A percentile compares a stretch with the other conserved stretches of the same genome.
phyloP scores from a whole-genome alignment of 2,329 filamentous ascomycete genomes.

The Aspergillus texensis region DNA sequence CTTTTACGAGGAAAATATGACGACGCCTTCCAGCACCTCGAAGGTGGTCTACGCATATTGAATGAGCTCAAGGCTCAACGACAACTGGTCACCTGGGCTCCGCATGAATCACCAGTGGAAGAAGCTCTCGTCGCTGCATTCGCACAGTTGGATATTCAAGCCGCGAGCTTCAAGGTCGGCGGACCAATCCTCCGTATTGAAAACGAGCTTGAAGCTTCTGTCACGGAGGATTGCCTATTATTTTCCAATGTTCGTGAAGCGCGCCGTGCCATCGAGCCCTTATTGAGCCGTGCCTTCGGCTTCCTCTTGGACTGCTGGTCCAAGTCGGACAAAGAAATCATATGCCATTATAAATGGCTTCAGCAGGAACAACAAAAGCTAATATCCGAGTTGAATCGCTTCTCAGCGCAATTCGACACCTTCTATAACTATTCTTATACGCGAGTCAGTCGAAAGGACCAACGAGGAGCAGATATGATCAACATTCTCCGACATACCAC shows the following conservation, averaged over 20 bases:
- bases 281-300: not conserved
- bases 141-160: constrained; percentile 8
- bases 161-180: not conserved
- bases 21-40: constrained; percentile 8
- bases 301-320: not conserved
- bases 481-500: not conserved
- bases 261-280: constrained; percentile 3
- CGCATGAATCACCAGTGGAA: not conserved
- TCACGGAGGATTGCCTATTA: not conserved
- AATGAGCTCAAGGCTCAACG: not conserved
- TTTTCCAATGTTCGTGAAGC: not conserved
- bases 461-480: constrained; percentile 3
- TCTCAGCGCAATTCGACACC: not conserved
- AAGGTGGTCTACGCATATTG: constrained; percentile 3
- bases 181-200: not conserved
- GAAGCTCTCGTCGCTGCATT: constrained; percentile 4
- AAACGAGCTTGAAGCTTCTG: not conserved
- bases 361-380: not conserved
- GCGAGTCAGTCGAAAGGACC: not conserved
- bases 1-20: constrained; percentile 2
- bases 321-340: not conserved
- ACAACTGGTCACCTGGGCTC: not conserved
- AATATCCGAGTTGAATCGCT: not conserved
- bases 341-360: not conserved
- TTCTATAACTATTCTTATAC: not conserved